Percentiles rank a stretch among this genome's conserved stretches.
phyloP scores from a whole-genome alignment of 352 stramenopile genomes.

The Pythium myriotylum region DNA sequence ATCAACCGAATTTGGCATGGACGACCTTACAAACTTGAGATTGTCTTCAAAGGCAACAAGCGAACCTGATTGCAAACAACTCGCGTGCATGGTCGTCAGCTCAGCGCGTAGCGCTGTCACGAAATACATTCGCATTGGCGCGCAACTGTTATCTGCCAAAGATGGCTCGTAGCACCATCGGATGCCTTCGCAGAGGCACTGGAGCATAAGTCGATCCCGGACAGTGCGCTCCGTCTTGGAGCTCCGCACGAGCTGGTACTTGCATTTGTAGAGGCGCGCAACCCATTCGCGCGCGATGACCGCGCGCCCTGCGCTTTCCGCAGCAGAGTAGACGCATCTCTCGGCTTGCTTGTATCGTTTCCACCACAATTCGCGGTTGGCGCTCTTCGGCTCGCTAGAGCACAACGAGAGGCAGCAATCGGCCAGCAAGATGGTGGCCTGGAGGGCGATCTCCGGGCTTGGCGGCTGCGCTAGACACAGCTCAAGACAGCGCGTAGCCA shows the following conservation, averaged over 20 bases:
- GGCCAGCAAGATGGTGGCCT: constrained; percentile 49
- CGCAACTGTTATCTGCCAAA: neutral
- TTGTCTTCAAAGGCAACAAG: constrained; percentile 42
- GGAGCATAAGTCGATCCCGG: constrained; percentile 46
- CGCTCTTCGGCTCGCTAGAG: constrained; percentile 40
- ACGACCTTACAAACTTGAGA: constrained; percentile 50
- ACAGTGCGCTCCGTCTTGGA: constrained; percentile 39
- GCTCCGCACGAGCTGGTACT: constrained; percentile 52
- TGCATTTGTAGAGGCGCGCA: constrained; percentile 52
- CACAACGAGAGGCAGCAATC: constrained; percentile 56
- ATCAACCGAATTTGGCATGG: constrained; percentile 49
- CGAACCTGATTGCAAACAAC: constrained; percentile 24
- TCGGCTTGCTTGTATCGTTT: constrained; percentile 52
- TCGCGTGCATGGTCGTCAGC: constrained; percentile 56
- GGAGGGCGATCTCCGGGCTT: neutral
- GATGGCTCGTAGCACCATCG: constrained; percentile 11
- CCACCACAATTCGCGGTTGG: constrained; percentile 52
- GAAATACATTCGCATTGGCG: constrained; percentile 52
- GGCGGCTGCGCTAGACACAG: constrained; percentile 23
- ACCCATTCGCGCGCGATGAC: constrained; percentile 42
- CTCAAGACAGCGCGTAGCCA: constrained; percentile 55
- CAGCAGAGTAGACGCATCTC: constrained; percentile 38
- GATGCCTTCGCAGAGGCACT: constrained; percentile 55
- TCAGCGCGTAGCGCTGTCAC: constrained; percentile 47
- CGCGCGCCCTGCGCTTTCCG: constrained; percentile 29